phyloP scores from a whole-genome alignment of 2,329 filamentous ascomycete genomes.

The Aspergillus ochraceoroseus region DNA sequence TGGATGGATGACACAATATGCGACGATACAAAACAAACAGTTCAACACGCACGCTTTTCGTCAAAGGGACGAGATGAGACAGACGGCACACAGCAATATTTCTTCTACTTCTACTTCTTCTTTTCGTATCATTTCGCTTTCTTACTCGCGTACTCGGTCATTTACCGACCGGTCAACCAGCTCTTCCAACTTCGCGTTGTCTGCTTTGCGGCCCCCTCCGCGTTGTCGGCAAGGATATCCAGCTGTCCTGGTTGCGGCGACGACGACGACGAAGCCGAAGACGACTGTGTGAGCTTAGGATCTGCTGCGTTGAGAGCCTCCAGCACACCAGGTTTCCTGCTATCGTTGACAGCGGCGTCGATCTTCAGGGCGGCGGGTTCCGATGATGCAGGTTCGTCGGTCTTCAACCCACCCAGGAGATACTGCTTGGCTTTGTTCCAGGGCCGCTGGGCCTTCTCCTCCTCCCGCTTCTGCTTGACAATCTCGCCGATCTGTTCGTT shows the following conservation, averaged over 20 bases:
- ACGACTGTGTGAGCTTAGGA: slow-evolving; percentile 25
- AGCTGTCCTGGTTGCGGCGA: slow-evolving; percentile 26
- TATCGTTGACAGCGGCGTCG: slow-evolving; percentile 4
- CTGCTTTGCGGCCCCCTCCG: slow-evolving; percentile 35
- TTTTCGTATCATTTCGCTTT: neutral
- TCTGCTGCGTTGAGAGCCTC: slow-evolving; percentile 38
- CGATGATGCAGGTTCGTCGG: slow-evolving; percentile 26
- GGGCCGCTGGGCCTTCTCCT: slow-evolving; percentile 37
- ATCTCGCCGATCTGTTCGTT: slow-evolving; percentile 45
- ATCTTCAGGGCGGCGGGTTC: slow-evolving; percentile 11
- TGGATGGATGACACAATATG: slow-evolving; percentile 10
- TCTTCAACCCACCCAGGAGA: slow-evolving; percentile 39
- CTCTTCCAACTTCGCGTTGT: slow-evolving; percentile 38
- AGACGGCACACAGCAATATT: neutral
- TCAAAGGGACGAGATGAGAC: slow-evolving; percentile 1
- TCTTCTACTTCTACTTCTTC: slow-evolving; percentile 4
- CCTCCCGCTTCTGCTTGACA: slow-evolving; percentile 37
- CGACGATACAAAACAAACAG: slow-evolving; percentile 8
- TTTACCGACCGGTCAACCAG: slow-evolving; percentile 39
- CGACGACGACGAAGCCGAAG: slow-evolving; percentile 15
- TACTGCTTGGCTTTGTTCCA: slow-evolving; percentile 39
- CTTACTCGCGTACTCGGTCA: too few relatives aligned
- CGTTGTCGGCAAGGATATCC: slow-evolving; percentile 36
- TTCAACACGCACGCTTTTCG: slow-evolving; percentile 1
- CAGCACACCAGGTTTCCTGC: slow-evolving; percentile 28